Percentiles rank a stretch among this genome's conserved stretches.
These are phyloP conservation scores for Detonula confervacea DNA, from an alignment of 352 stramenopile genomes.

Conservation along the genomic window DNA sequence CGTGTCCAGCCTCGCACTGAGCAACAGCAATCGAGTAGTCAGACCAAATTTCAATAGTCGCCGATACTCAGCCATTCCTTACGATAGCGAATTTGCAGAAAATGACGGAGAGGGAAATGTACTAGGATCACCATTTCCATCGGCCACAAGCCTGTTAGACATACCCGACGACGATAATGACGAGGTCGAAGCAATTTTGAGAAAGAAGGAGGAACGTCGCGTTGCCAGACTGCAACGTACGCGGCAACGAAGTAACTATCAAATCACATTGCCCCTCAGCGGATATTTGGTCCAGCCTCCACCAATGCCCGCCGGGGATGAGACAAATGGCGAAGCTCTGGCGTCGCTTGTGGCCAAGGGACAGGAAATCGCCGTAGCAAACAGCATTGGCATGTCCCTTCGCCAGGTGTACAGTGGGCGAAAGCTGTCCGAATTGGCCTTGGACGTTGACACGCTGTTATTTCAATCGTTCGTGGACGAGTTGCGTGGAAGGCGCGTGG, in stretches of 20 bases:
- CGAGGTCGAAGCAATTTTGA: slow-evolving; percentile 48
- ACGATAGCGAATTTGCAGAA: slow-evolving; percentile 40
- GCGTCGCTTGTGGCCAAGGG: slow-evolving; percentile 52
- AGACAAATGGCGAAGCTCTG: slow-evolving; percentile 11
- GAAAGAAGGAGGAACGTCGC: slow-evolving; percentile 58
- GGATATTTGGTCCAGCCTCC: slow-evolving; percentile 18
- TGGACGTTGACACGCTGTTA: slow-evolving; percentile 72
- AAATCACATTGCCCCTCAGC: slow-evolving; percentile 42
- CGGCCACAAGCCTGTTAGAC: slow-evolving; percentile 26
- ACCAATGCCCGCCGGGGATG: not conserved
- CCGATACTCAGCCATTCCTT: slow-evolving; percentile 51
- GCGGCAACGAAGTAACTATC: slow-evolving; percentile 6
- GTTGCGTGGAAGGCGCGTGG: slow-evolving; percentile 44
- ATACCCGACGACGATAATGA: slow-evolving; percentile 43
- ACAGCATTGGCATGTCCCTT: slow-evolving; percentile 62
- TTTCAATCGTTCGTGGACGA: slow-evolving; percentile 65
- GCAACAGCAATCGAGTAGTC: slow-evolving; percentile 4
- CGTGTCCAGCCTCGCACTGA: not conserved
- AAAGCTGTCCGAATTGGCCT: slow-evolving; percentile 58
- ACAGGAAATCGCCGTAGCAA: slow-evolving; percentile 55
- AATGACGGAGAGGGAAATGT: slow-evolving; percentile 15
- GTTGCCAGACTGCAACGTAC: slow-evolving; percentile 10
- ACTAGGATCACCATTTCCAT: slow-evolving; percentile 1
- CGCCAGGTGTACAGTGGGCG: slow-evolving; percentile 67
- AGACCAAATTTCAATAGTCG: slow-evolving; percentile 26